These are phyloP conservation scores for Tulasnella sp. DNA, from an alignment of 768 basidiomycete genomes.

Conservation along the genomic window DNA sequence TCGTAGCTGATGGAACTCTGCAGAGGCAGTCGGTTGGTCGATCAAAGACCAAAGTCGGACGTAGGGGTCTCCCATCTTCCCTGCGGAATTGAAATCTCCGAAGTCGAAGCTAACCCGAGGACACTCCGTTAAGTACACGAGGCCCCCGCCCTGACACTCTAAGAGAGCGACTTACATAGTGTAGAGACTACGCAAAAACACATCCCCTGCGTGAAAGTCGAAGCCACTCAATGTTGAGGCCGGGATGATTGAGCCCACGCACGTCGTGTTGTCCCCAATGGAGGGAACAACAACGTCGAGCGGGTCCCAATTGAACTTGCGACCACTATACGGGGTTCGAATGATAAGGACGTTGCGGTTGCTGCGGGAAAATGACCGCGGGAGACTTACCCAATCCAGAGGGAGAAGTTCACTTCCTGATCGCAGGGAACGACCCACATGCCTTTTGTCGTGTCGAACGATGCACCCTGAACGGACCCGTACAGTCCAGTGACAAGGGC, in stretches of 20 bases:
- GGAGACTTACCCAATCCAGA: conserved; percentile 61
- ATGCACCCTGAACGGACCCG: conserved; percentile 57
- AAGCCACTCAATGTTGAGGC: conserved; percentile 59
- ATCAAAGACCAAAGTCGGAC: conserved; percentile 63
- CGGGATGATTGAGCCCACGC: conserved; percentile 74
- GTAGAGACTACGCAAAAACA: conserved; percentile 76
- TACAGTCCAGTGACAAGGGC: conserved; percentile 69
- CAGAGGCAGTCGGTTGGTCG: conserved; percentile 63
- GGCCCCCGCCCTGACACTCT: neutral
- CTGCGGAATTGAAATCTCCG: conserved; percentile 65
- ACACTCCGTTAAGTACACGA: conserved; percentile 7
- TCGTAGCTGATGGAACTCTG: conserved; percentile 62
- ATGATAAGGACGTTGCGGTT: conserved; percentile 16
- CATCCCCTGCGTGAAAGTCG: conserved; percentile 81
- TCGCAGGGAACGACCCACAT: conserved; percentile 74
- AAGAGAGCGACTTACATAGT: conserved; percentile 58
- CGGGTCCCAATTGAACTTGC: conserved; percentile 73
- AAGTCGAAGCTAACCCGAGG: conserved; percentile 39
- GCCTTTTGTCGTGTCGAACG: conserved; percentile 47
- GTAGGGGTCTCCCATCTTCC: conserved; percentile 69
- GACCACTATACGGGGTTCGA: conserved; percentile 47
- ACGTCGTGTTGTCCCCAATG: conserved; percentile 44
- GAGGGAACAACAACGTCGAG: conserved; percentile 61
- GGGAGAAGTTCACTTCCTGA: conserved; percentile 68
- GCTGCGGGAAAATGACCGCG: conserved; percentile 24